Conservation (phyloP, 495 filamentous ascomycete species). For the Talaromyces borbonicus region DNA sequence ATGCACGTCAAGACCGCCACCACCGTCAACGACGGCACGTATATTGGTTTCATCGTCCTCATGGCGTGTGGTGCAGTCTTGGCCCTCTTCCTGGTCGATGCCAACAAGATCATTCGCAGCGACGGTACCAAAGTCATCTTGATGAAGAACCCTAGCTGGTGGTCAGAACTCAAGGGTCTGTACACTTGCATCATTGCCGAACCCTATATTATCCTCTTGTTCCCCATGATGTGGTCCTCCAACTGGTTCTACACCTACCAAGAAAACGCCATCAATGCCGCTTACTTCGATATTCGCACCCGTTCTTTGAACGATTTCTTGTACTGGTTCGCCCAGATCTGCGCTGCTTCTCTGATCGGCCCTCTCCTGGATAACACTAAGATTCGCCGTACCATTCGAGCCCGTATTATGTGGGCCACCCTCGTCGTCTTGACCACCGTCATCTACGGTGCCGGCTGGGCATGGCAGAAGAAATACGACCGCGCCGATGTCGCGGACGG, state of each 20-base stretch:
- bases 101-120: conserved; percentile 57
- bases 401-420: conserved; percentile 26
- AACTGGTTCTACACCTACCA: conserved; percentile 77
- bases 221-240: conserved; percentile 50
- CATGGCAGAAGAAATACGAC: conserved; percentile 38
- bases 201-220: conserved; percentile 32
- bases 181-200: conserved; percentile 29
- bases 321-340: conserved; percentile 46
- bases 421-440: conserved; percentile 32
- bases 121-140: conserved; percentile 71
- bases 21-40: conserved; percentile 39
- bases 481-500: conserved; percentile 17
- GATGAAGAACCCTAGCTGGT: conserved; percentile 74
- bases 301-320: conserved; percentile 38
- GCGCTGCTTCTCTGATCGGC: conserved; percentile 36
- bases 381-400: conserved; percentile 31
- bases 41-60: conserved; percentile 42
- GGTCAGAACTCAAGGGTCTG: conserved; percentile 32
- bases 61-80: conserved; percentile 48
- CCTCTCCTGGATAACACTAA: conserved; percentile 30
- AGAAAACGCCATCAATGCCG: conserved; percentile 42
- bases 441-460: conserved; percentile 44
- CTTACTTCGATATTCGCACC: conserved; percentile 38
- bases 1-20: conserved; percentile 24
- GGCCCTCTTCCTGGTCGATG: conserved; percentile 45